Percentiles rank a stretch among this genome's conserved stretches.
These are phyloP conservation scores for Lepidium didymum DNA, from an alignment of 345 rosid species.

Conservation along the genomic window DNA sequence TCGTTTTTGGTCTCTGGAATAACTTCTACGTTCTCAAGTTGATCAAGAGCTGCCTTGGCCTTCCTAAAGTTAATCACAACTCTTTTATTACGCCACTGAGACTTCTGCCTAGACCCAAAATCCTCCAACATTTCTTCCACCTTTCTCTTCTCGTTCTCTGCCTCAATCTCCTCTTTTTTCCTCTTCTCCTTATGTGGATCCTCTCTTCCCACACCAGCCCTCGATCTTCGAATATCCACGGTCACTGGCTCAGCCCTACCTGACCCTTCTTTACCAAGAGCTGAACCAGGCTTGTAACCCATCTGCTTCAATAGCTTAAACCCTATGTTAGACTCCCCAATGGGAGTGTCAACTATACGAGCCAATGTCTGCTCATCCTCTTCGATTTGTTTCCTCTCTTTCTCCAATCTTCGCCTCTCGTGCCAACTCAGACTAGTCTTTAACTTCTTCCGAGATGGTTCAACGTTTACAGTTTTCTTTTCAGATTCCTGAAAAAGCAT, in stretches of 20 bases:
- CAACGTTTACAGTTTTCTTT: slow-evolving; percentile 19
- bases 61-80: slow-evolving; percentile 60
- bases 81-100: slow-evolving; percentile 66
- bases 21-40: slow-evolving; percentile 72
- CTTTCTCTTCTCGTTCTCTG: slow-evolving; percentile 41
- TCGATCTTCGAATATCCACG: slow-evolving; percentile 67
- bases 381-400: slow-evolving; percentile 64
- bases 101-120: slow-evolving; percentile 78
- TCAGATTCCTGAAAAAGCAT: slow-evolving; percentile 34
- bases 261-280: slow-evolving; percentile 72
- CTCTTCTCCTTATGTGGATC: slow-evolving; percentile 82
- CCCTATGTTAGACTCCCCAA: slow-evolving; percentile 78
- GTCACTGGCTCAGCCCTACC: slow-evolving; percentile 78
- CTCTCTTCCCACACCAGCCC: slow-evolving; percentile 82
- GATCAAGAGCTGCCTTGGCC: slow-evolving; percentile 86
- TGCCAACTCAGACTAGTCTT: slow-evolving; percentile 55
- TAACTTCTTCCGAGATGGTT: slow-evolving; percentile 58
- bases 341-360: slow-evolving; percentile 55
- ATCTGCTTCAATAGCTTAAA: slow-evolving; percentile 84
- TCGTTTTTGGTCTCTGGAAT: slow-evolving; percentile 53
- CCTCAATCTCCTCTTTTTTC: slow-evolving; percentile 62
- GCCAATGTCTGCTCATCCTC: slow-evolving; percentile 74
- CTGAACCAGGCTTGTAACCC: slow-evolving; percentile 91
- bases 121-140: slow-evolving; percentile 66
- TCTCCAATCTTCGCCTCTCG: slow-evolving; percentile 60